phyloP scores from a whole-genome alignment of 495 filamentous ascomycete genomes.

The Sporormia fimetaria region DNA sequence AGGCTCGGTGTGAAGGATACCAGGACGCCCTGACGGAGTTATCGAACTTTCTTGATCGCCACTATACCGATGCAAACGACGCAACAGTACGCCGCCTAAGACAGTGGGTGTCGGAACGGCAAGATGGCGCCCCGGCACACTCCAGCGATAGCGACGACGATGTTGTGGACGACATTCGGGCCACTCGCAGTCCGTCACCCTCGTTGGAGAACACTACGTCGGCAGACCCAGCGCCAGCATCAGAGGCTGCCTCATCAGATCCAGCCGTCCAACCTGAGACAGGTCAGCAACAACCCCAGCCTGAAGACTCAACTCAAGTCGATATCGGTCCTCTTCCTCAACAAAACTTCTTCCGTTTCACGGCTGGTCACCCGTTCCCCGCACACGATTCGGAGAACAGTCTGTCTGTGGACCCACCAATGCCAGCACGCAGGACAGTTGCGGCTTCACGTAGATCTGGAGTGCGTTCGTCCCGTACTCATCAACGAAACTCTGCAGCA shows the following conservation, averaged over 20 bases:
- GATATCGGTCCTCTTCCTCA: too few relatives aligned
- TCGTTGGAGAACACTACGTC: conserved; percentile 43
- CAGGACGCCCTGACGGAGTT: conserved; percentile 91
- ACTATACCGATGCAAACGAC: conserved; percentile 62
- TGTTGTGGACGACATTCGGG: conserved; percentile 45
- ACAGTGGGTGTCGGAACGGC: conserved; percentile 72
- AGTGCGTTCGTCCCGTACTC: conserved; percentile 38
- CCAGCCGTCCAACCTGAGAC: conserved; percentile 35
- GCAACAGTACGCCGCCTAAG: conserved; percentile 73
- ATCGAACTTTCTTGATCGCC: conserved; percentile 67
- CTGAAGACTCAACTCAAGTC: too few relatives aligned
- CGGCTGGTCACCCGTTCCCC: too few relatives aligned
- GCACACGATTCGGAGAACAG: too few relatives aligned
- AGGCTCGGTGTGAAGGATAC: conserved; percentile 67
- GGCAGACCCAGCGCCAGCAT: conserved; percentile 28
- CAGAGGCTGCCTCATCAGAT: conserved; percentile 23
- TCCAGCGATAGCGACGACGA: conserved; percentile 67
- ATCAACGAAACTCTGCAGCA: conserved; percentile 36
- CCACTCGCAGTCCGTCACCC: conserved; percentile 47
- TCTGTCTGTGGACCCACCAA: too few relatives aligned
- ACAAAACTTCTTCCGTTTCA: too few relatives aligned
- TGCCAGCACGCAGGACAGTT: too few relatives aligned
- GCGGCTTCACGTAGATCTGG: too few relatives aligned
- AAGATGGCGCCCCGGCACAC: conserved; percentile 44
- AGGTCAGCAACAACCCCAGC: too few relatives aligned